Evolutionary conservation across 257 asterid genomes (phyloP), one percentile per base, ranked within the genome.

Genomic region (Solanum ossicruentum): DNA sequence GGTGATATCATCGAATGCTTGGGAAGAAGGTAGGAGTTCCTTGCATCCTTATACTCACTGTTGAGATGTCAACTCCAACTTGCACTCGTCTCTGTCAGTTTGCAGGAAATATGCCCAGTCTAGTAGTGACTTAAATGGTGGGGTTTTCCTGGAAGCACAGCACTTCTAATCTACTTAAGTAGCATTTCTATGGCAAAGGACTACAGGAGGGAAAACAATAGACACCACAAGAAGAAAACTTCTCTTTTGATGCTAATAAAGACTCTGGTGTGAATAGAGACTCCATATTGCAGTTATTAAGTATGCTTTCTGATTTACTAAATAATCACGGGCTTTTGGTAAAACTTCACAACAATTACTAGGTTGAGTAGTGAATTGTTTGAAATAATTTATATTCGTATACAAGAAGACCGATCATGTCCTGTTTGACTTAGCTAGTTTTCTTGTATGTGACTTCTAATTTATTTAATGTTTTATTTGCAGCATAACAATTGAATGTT

Each of bases 1-100:
- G 81, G 92, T 0, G 98, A 95, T 88, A 97, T 95, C 89, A 97
- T 95, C 8, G 93, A 95, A 73, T 92, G 91, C 91, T 86, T 97
- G 91, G 99, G 98, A 83, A 82, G 78, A 88, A 94, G 98, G 98
- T 96, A 21, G 15, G 23, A 18, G 83, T 67, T 47, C 65, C 26
- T 82, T 10, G 47, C 26, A 7, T 52, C 26, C 17, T 51, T 45
- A 26, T 26, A 52, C 23, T 26, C 39, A 16, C 47, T 15, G 47
- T 77, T 8, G 4, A 15, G 63, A 52, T 47, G 16, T 77, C 9
- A 18, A 3, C 26, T 2, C 23, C 39, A 16, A 51, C 63, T 52
- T 26, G 82, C 72, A 75, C 75, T 43, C 55, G 70, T 20, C 49
- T 28, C 80, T 70, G 87, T 92, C 95, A 96, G 98, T 86, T 84